These are phyloP conservation scores for Fragaria vesca DNA, from an alignment of 306 rosid genomes.

Conservation along the genomic window DNA sequence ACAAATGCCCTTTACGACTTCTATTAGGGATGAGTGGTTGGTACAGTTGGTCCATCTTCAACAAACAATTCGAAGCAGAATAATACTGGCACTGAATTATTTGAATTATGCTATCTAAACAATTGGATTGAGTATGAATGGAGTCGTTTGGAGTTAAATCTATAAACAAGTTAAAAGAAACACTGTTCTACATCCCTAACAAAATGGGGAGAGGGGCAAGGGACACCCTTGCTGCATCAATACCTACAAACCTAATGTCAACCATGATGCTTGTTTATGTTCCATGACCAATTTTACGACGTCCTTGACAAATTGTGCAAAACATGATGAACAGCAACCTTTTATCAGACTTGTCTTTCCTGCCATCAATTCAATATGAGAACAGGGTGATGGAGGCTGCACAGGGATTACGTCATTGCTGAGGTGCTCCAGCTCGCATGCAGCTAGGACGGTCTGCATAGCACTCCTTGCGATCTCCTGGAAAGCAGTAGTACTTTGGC, in stretches of 20 bases:
- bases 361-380: slow-evolving; percentile 58
- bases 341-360: slow-evolving; percentile 56
- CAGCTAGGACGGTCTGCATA: slow-evolving; percentile 62
- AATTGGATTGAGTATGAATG: slow-evolving; percentile 29
- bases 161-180: slow-evolving; percentile 53
- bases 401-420: slow-evolving; percentile 47
- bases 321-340: slow-evolving; percentile 83
- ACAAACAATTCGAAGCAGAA: background rate
- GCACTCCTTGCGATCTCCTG: slow-evolving; percentile 57
- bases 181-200: slow-evolving; percentile 43
- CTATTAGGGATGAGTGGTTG: background rate
- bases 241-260: slow-evolving; percentile 60
- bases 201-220: slow-evolving; percentile 28
- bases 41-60: background rate
- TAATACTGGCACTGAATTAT: background rate
- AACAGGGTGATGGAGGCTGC: slow-evolving; percentile 62
- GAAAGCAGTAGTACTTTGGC: slow-evolving; percentile 40
- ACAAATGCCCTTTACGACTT: background rate
- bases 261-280: slow-evolving; percentile 45
- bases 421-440: slow-evolving; percentile 68
- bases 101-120: slow-evolving; percentile 20
- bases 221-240: slow-evolving; percentile 22
- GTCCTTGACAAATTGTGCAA: slow-evolving; percentile 60
- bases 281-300: slow-evolving; percentile 71
- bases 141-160: slow-evolving; percentile 38